These are phyloP conservation scores for Saccharomycopsis amapae DNA, from an alignment of 805 yeast genomes.

Conservation along the genomic window DNA sequence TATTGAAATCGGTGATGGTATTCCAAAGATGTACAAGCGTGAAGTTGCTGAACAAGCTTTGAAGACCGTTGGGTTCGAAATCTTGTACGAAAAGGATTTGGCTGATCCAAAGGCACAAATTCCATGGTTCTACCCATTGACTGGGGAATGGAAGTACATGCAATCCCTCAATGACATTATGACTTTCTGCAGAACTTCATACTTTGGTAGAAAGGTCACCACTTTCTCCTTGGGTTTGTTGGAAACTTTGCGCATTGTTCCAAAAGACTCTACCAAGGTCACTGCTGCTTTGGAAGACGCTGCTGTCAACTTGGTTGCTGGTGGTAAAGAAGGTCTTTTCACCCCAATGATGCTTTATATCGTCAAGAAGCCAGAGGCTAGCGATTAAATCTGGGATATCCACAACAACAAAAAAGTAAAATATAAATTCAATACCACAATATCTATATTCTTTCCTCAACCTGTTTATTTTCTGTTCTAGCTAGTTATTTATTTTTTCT, in stretches of 20 bases:
- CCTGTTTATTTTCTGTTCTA: too few species aligned
- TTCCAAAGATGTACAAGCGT: constrained; percentile 88
- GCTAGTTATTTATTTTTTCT: neutral
- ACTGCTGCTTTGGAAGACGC: constrained; percentile 94
- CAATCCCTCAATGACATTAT: constrained; percentile 71
- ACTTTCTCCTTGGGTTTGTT: constrained; percentile 71
- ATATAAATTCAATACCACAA: too few species aligned
- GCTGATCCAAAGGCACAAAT: constrained; percentile 76
- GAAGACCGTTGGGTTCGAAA: constrained; percentile 77
- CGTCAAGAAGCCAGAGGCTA: constrained; percentile 62
- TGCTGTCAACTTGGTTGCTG: constrained; percentile 88
- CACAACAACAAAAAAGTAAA: neutral
- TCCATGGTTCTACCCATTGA: constrained; percentile 97
- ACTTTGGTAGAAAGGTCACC: constrained; percentile 78
- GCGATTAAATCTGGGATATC: too few species aligned
- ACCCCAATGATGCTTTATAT: constrained; percentile 97
- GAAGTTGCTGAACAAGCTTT: constrained; percentile 86
- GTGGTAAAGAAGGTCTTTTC: constrained; percentile 83
- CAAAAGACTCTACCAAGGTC: constrained; percentile 85
- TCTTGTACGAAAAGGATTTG: constrained; percentile 68
- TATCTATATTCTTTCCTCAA: neutral
- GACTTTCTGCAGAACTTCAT: constrained; percentile 85
- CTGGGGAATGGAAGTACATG: constrained; percentile 88
- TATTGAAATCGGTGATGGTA: constrained; percentile 97
- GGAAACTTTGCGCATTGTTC: constrained; percentile 84